These are phyloP conservation scores for Kalaharituber pfeilii DNA, from an alignment of 2,329 filamentous ascomycete genomes.

Conservation along the genomic window DNA sequence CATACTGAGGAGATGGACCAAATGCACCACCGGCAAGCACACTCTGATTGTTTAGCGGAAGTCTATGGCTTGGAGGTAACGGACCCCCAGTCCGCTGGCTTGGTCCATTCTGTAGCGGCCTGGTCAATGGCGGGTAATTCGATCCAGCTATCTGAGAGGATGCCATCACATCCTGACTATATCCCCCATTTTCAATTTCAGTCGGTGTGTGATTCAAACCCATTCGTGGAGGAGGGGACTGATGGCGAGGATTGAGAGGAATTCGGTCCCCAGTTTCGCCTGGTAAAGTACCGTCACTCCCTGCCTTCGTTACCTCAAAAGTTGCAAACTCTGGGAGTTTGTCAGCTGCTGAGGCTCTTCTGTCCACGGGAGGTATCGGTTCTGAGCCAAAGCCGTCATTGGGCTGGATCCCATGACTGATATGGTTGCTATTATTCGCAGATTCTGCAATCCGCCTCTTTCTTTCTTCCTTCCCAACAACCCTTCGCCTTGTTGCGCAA, in stretches of 20 bases:
- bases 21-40: not conserved
- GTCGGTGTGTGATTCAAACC: slow-evolving; percentile 1
- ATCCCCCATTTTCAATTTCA: slow-evolving; percentile 2
- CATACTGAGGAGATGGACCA: not conserved
- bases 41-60: slow-evolving; percentile 5
- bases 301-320: slow-evolving; percentile 19
- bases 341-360: slow-evolving; percentile 1
- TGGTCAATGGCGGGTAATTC: slow-evolving; percentile 9
- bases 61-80: slow-evolving; percentile 10
- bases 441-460: slow-evolving; percentile 85
- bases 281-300: slow-evolving; percentile 8
- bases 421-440: slow-evolving; percentile 88
- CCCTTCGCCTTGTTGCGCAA: slow-evolving; percentile 82
- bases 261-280: slow-evolving; percentile 17
- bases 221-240: slow-evolving; percentile 9
- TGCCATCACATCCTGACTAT: not conserved
- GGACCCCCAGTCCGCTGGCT: slow-evolving; percentile 14
- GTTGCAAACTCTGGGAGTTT: slow-evolving; percentile 23
- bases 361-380: not conserved
- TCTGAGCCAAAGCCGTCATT: slow-evolving; percentile 26
- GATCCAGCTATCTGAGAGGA: no score
- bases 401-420: slow-evolving; percentile 66
- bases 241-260: slow-evolving; percentile 19
- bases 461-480: slow-evolving; percentile 82
- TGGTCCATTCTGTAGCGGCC: slow-evolving; percentile 11